A percentile compares a stretch with the other conserved stretches of the same genome.
Conservation (phyloP, 176 grass and related monocot species). For the Olyra latifolia region DNA sequence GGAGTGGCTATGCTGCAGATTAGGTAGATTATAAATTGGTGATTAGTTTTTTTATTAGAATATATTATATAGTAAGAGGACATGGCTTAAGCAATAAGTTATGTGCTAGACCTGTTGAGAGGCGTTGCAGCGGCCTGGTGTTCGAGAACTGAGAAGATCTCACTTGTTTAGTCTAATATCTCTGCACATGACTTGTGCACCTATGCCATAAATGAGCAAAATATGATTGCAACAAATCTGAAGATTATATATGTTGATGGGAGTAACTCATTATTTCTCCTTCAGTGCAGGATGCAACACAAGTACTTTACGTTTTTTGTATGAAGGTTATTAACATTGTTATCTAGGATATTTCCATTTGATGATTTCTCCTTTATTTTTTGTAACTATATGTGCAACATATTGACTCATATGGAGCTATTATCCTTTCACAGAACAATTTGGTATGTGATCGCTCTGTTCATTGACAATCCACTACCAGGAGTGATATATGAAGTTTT, state of each 20-base stretch:
- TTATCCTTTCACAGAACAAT: neutral
- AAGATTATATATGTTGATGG: neutral
- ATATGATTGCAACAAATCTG: neutral
- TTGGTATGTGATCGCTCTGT: neutral
- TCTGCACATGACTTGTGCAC: neutral
- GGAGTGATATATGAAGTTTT: neutral
- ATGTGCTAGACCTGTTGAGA: neutral
- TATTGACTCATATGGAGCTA: neutral
- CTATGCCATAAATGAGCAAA: neutral
- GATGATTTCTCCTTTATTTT: neutral
- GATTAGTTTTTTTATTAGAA: neutral
- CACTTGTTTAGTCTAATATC: neutral
- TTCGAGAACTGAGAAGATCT: neutral
- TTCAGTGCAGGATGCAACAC: neutral
- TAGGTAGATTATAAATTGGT: neutral
- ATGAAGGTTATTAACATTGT: neutral
- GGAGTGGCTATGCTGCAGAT: neutral
- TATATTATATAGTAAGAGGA: neutral
- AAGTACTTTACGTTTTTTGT: neutral
- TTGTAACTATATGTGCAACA: neutral
- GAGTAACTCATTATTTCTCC: neutral
- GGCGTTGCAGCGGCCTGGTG: neutral
- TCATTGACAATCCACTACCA: neutral
- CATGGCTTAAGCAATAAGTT: neutral
- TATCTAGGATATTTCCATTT: neutral